Evolutionary conservation across 495 filamentous ascomycete species (phyloP).

Genomic region (Penicillium angulare): DNA sequence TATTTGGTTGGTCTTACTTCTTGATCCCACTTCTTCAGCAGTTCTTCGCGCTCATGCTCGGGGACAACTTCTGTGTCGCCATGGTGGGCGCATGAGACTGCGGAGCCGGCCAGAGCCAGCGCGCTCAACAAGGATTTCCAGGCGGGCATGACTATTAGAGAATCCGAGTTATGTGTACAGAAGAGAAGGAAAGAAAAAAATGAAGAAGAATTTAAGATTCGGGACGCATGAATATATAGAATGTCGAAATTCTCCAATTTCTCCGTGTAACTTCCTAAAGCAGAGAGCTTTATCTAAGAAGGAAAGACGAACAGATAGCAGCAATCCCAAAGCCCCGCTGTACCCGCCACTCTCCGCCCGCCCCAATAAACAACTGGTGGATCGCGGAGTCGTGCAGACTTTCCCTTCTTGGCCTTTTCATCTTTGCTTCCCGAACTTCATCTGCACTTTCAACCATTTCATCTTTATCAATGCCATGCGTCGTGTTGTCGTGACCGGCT

Average conservation of each 20-base stretch:
- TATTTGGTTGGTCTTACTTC: constrained; percentile 33
- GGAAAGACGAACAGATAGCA: constrained; percentile 27
- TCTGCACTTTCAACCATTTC: background rate
- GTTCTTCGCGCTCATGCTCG: constrained; percentile 41
- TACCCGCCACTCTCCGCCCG: constrained; percentile 15
- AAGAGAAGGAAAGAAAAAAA: constrained; percentile 19
- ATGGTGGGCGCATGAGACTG: constrained; percentile 38
- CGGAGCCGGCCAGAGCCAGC: constrained; percentile 37
- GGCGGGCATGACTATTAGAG: constrained; percentile 14
- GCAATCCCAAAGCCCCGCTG: too few species aligned
- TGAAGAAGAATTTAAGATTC: constrained; percentile 2
- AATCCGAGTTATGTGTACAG: background rate
- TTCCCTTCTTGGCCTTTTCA: constrained; percentile 41
- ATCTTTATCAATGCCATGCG: constrained; percentile 64
- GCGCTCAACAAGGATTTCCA: constrained; percentile 32
- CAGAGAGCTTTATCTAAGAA: constrained; percentile 15
- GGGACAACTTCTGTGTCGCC: constrained; percentile 40
- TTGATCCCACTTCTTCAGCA: constrained; percentile 53
- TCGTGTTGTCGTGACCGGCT: constrained; percentile 90
- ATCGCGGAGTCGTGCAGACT: constrained; percentile 38
- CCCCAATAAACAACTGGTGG: background rate
- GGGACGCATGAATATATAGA: constrained; percentile 5
- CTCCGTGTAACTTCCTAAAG: constrained; percentile 22
- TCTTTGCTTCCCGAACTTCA: constrained; percentile 10
- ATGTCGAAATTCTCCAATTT: background rate